Conservation (phyloP, 306 rosid genomes). For the Chamaecrista fasciculata region DNA sequence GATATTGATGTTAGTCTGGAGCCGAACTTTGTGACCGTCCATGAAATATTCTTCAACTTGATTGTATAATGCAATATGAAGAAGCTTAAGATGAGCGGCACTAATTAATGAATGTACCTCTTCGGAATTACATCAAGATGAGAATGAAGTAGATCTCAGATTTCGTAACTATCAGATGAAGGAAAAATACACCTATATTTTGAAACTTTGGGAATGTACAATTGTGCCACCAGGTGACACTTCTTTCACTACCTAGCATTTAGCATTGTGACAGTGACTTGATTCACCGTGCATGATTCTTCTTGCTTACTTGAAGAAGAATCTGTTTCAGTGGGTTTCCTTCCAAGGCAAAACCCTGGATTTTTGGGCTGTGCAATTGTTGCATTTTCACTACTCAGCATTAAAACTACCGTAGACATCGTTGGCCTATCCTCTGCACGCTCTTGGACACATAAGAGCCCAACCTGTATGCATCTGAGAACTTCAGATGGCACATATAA, state of each 20-base stretch:
- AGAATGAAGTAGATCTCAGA: conserved; percentile 24
- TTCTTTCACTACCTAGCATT: conserved; percentile 55
- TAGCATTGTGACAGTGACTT: conserved; percentile 65
- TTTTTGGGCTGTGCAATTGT: conserved; percentile 58
- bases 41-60: too few relatives aligned
- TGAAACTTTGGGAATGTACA: conserved; percentile 20
- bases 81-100: neutral
- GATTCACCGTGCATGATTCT: conserved; percentile 63
- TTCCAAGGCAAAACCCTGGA: conserved; percentile 66
- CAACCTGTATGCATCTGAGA: conserved; percentile 71
- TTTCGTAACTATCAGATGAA: conserved; percentile 20
- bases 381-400: conserved; percentile 65
- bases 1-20: too few relatives aligned
- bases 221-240: conserved; percentile 12
- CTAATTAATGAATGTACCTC: conserved; percentile 20
- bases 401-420: conserved; percentile 58
- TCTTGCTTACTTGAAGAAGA: conserved; percentile 65
- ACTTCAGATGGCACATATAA: conserved; percentile 48
- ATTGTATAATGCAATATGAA: neutral
- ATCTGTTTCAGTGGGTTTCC: conserved; percentile 44
- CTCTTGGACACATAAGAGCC: conserved; percentile 56
- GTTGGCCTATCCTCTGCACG: conserved; percentile 60
- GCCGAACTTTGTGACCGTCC: too few relatives aligned
- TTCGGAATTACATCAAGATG: conserved; percentile 31
- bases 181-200: conserved; percentile 18